Percentiles rank a stretch among this genome's conserved stretches.
phyloP scores from a whole-genome alignment of 2,329 filamentous ascomycete genomes.

The Cladosporium austrohemisphaericum region DNA sequence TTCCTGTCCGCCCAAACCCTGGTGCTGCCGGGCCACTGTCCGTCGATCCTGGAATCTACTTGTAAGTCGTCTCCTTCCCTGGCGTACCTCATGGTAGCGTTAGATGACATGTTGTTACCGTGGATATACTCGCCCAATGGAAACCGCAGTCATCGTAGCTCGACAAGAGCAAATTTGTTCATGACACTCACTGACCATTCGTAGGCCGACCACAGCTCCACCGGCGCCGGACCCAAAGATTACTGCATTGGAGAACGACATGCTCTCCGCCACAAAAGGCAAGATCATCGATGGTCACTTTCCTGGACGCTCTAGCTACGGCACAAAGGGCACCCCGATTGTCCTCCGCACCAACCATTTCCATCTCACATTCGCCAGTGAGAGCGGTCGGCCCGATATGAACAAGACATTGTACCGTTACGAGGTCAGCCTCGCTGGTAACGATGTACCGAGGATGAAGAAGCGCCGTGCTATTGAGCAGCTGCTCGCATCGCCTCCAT shows the following conservation, averaged over 20 bases:
- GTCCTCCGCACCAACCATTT: constrained; percentile 44
- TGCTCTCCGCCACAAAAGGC: constrained; percentile 23
- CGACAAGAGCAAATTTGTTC: background rate
- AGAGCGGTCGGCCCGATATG: constrained; percentile 22
- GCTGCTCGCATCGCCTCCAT: constrained; percentile 36
- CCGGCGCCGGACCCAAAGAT: constrained; percentile 25
- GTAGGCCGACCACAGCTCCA: too few relatives aligned
- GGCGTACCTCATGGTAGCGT: too few relatives aligned
- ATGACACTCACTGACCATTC: background rate
- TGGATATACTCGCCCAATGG: too few relatives aligned
- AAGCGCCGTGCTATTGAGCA: constrained; percentile 47
- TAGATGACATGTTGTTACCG: too few relatives aligned
- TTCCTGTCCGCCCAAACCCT: too few relatives aligned
- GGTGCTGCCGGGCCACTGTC: too few relatives aligned
- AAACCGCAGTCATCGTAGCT: too few relatives aligned
- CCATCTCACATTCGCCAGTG: constrained; percentile 36
- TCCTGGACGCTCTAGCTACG: constrained; percentile 35
- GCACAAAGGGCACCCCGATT: constrained; percentile 36
- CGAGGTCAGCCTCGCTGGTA: constrained; percentile 33
- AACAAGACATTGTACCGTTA: constrained; percentile 39
- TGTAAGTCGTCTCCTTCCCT: too few relatives aligned
- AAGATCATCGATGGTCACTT: constrained; percentile 30
- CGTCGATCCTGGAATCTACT: constrained; percentile 21
- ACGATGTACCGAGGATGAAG: constrained; percentile 40
- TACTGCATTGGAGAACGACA: constrained; percentile 24